Base-by-base conservation (phyloP, 306 rosid species). In the Corylus heterophylla region DNA sequence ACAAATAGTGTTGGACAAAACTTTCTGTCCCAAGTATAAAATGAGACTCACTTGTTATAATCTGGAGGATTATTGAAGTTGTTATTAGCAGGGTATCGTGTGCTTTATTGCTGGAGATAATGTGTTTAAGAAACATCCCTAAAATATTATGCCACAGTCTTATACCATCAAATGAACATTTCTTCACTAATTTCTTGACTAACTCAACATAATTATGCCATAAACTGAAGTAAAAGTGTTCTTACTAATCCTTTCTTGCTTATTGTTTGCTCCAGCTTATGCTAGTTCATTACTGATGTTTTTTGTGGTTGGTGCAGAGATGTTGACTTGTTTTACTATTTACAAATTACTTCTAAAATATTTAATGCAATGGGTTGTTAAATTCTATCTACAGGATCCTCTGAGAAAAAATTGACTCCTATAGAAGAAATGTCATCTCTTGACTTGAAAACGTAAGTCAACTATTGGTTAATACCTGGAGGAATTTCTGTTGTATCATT, bases 381-480 rank as follows among this genome's bases (percentile, higher is more conserved):
- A 74, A 14, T 10, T 83, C 45, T 71, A 49, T 81, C 75, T 80
- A 87, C 89, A 93, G 99, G 97, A 67, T 74, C 92, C 76, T 54
- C 76, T 2, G 99, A 93, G 79, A 93, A 87, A 81, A 90, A 82
- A 76, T 48, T 85, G 79, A 85, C 88, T 79, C 63, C 93, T 64
- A 83, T 93, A 64, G 97, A 90, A 69, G 99, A 93, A 55, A 87
- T 93, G 50, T 77, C 99, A 31, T 86, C 94, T 78, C 89, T 96
- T 51, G 97, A 93, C 90, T 85, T 93, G 86, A 96, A 91, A 92
- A 88, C 97, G 99, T 96, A 86, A 88, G 97, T 75, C 45, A 62
- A 54, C 82, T 68, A 61, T 76, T 31, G 69, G 55, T 71, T 76
- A 54, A 58, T 79, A 56, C 22, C 67, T 83, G 58, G 51, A 69